Percentiles rank a stretch among this genome's conserved stretches.
phyloP scores from a whole-genome alignment of 495 filamentous ascomycete genomes.

The Hamigera avellanea region DNA sequence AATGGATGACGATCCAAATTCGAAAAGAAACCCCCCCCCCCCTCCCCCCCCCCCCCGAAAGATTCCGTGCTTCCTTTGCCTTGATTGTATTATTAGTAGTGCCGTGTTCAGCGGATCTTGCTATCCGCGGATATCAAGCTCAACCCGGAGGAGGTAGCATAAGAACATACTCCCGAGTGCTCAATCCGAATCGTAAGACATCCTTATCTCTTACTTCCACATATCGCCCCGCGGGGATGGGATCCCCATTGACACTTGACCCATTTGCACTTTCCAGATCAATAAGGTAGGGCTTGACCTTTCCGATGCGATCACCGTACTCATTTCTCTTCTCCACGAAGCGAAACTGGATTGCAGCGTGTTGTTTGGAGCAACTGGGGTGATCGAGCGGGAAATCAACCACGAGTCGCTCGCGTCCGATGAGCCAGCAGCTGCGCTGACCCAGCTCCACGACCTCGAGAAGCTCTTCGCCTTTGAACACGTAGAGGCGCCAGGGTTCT shows the following conservation, averaged over 20 bases:
- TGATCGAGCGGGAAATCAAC: slow-evolving; percentile 81
- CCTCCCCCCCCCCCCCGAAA: too few relatives aligned
- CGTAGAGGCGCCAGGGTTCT: slow-evolving; percentile 77
- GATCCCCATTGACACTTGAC: slow-evolving; percentile 67
- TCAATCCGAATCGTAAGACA: slow-evolving; percentile 75
- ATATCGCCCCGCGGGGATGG: slow-evolving; percentile 62
- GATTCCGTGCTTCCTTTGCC: too few relatives aligned
- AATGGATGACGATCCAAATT: too few relatives aligned
- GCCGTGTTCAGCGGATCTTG: too few relatives aligned
- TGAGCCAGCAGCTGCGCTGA: slow-evolving; percentile 74
- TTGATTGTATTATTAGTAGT: too few relatives aligned
- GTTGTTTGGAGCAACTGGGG: slow-evolving; percentile 86
- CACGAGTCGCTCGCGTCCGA: slow-evolving; percentile 68
- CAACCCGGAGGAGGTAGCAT: slow-evolving; percentile 40
- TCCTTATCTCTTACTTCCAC: slow-evolving; percentile 83
- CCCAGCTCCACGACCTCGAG: slow-evolving; percentile 69
- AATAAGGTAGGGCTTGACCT: slow-evolving; percentile 82
- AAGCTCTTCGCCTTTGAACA: slow-evolving; percentile 78
- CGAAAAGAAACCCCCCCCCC: too few relatives aligned
- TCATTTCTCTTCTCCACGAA: slow-evolving; percentile 74
- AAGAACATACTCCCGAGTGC: slow-evolving; percentile 76
- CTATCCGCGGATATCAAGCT: background rate
- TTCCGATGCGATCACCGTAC: slow-evolving; percentile 68
- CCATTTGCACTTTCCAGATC: slow-evolving; percentile 94
- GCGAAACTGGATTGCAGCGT: slow-evolving; percentile 90